Evolutionary conservation across 768 basidiomycete genomes (phyloP), one percentile per base, ranked within the genome.

Genomic region (Boletus subcaerulescens): DNA sequence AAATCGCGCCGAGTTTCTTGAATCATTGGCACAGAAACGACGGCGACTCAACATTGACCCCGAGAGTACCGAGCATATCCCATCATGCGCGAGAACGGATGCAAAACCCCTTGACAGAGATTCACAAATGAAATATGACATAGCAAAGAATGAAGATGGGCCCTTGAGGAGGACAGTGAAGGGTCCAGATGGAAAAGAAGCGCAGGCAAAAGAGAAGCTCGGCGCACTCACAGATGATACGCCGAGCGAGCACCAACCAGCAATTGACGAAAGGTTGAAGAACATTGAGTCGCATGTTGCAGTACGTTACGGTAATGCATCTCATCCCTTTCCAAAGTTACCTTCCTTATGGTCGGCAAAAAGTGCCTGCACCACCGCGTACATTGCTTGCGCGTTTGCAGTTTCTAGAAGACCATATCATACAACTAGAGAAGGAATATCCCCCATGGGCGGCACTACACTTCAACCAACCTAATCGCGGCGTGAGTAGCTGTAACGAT

Each of bases 381-480:
- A 84, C 80, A 5, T 71, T 92, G 20, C 73, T 86, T 22, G 74
- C 80, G 29, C 82, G 90, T 2, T 71, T 93, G 17, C 82, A 82
- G 57, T 84, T 82, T 57, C 69, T 93, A 1, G 90, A 93, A 67
- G 86, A 90, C 36, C 89, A 91, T 61, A 79, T 93, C 55, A 77
- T 87, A 36, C 79, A 78, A 47, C 75, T 93, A 2, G 90, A 93
- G 67, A 88, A 82, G 62, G 89, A 91, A 49, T 91, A 89, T 62
- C 90, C 90, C 3, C 88, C 90, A 6, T 92, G 90, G 90, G 88
- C 90, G 0, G 89, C 90, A 9, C 72, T 92, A n/a, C 90, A 92
- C 65, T 92, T 92, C 67, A 91, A 88, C 52, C 90, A 93, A 65
- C 91, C 91, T 3, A 79, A 83, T 61, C 82, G 91, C 53, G 87